Conservation (phyloP, 768 basidiomycete species). For the Chalciporus pseudorubinellus region DNA sequence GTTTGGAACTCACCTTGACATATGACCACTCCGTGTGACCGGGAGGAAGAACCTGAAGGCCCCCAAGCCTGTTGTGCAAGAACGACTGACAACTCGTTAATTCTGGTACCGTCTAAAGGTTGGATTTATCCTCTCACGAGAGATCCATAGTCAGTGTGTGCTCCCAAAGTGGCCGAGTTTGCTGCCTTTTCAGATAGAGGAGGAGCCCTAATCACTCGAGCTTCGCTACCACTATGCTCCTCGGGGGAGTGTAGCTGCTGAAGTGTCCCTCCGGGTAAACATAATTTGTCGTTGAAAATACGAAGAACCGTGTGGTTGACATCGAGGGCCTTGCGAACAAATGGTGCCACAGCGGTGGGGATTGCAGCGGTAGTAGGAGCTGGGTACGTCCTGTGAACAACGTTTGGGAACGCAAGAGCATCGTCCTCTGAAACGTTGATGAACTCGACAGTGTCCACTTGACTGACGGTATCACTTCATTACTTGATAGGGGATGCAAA, state of each 20-base stretch:
- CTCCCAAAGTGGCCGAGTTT: slow-evolving; percentile 49
- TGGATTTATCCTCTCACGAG: slow-evolving; percentile 38
- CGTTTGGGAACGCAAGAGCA: slow-evolving; percentile 54
- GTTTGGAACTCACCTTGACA: slow-evolving; percentile 45
- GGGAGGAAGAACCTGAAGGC: slow-evolving; percentile 65
- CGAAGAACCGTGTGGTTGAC: slow-evolving; percentile 52
- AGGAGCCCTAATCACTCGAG: slow-evolving; percentile 52
- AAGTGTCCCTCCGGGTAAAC: slow-evolving; percentile 50
- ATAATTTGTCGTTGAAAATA: slow-evolving; percentile 57
- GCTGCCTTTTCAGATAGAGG: slow-evolving; percentile 30
- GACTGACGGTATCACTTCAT: slow-evolving; percentile 1
- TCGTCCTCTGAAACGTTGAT: slow-evolving; percentile 72
- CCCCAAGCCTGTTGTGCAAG: slow-evolving; percentile 68
- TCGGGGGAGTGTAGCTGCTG: slow-evolving; percentile 40
- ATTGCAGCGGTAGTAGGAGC: slow-evolving; percentile 49
- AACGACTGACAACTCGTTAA: slow-evolving; percentile 46
- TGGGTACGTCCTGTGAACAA: slow-evolving; percentile 57
- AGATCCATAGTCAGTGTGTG: slow-evolving; percentile 74
- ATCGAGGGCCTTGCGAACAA: slow-evolving; percentile 55
- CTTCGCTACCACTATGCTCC: slow-evolving; percentile 56
- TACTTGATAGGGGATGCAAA: background rate
- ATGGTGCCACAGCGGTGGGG: slow-evolving; percentile 48
- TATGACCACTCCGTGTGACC: slow-evolving; percentile 65
- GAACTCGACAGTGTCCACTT: slow-evolving; percentile 56
- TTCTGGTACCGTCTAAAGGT: background rate